A percentile compares a stretch with the other conserved stretches of the same genome.
Conservation (phyloP, 345 rosid genomes). For the Salix exigua region DNA sequence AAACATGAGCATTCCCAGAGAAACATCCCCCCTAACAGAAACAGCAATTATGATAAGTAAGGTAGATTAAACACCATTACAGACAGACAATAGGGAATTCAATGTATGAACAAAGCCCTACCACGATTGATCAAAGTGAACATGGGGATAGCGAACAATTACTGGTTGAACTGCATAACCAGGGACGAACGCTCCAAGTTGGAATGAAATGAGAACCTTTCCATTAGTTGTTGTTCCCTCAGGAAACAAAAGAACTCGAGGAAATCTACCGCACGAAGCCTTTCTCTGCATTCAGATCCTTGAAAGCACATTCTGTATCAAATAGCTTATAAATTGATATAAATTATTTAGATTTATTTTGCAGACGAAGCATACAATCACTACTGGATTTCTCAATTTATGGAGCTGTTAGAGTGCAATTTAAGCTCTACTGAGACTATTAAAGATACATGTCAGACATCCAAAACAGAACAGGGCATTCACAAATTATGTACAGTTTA, state of each 20-base stretch:
- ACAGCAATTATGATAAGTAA: conserved; percentile 11
- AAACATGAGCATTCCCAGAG: conserved; percentile 80
- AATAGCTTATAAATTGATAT: conserved; percentile 62
- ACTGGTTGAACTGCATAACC: conserved; percentile 83
- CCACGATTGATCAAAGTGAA: conserved; percentile 99
- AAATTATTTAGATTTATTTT: conserved; percentile 38
- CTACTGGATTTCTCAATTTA: background rate
- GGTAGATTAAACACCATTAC: background rate
- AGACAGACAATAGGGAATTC: conserved; percentile 5
- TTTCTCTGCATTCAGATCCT: conserved; percentile 98
- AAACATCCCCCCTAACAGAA: conserved; percentile 58
- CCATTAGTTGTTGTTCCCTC: conserved; percentile 99
- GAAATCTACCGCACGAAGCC: conserved; percentile 76
- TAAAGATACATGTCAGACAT: background rate
- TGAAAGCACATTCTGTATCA: conserved; percentile 95
- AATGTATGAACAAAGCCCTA: conserved; percentile 28
- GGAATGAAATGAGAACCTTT: conserved; percentile 72
- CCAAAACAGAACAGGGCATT: background rate
- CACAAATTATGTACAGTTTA: background rate
- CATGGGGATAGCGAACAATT: conserved; percentile 86
- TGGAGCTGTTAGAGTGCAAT: background rate
- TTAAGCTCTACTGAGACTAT: background rate
- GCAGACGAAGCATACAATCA: background rate
- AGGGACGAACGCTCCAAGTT: conserved; percentile 96
- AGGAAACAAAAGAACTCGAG: conserved; percentile 83